Evolutionary conservation across 2,329 filamentous ascomycete species (phyloP).

Genomic region (Talaromyces sp.): DNA sequence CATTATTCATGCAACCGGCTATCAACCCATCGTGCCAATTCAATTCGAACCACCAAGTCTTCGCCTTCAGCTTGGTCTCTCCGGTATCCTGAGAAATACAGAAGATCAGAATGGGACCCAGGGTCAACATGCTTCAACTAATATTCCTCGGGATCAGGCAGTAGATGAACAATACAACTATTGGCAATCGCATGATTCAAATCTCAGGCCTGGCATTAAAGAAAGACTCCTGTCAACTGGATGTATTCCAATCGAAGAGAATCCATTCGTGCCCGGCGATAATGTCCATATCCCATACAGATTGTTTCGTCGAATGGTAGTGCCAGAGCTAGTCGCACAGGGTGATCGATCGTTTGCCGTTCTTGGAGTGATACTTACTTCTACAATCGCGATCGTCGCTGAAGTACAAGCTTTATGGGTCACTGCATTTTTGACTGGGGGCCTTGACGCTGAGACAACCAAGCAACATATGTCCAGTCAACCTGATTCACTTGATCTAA

Average conservation of each 20-base stretch:
- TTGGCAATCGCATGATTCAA: slow-evolving; percentile 18
- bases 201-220: slow-evolving; percentile 6
- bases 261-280: neutral
- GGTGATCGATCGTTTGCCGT: slow-evolving; percentile 27
- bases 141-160: neutral
- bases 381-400: slow-evolving; percentile 24
- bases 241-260: slow-evolving; percentile 1
- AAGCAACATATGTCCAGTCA: neutral
- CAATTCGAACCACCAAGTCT: slow-evolving; percentile 18
- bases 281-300: slow-evolving; percentile 14
- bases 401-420: slow-evolving; percentile 31
- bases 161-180: neutral
- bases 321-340: slow-evolving; percentile 21
- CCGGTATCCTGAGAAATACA: neutral
- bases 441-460: slow-evolving; percentile 11
- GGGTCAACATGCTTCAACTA: too few species aligned
- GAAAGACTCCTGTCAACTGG: slow-evolving; percentile 6
- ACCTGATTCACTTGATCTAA: slow-evolving; percentile 1
- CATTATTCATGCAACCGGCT: slow-evolving; percentile 27
- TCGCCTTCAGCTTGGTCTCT: slow-evolving; percentile 18
- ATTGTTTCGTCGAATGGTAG: slow-evolving; percentile 29
- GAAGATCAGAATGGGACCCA: too few species aligned
- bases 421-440: slow-evolving; percentile 25
- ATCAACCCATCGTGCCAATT: slow-evolving; percentile 24
- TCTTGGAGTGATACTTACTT: slow-evolving; percentile 21